Conservation (phyloP, 1,284 basidiomycete genomes). For the Lentinula novae-zelandiae region DNA sequence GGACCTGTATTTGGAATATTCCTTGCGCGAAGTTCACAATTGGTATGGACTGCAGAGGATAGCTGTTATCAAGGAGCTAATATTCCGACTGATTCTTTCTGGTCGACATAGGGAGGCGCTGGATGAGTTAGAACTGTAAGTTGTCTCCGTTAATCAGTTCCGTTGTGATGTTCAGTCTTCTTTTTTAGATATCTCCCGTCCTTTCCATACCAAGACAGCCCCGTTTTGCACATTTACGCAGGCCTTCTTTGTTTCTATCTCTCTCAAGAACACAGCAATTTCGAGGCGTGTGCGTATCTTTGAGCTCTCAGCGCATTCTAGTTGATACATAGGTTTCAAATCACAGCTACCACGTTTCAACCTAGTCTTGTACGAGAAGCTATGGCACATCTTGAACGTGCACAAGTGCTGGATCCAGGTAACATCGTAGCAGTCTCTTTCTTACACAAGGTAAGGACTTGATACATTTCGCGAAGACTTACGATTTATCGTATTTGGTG, state of each 20-base stretch:
- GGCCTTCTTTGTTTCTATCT: conserved; percentile 68
- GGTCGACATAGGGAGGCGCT: conserved; percentile 65
- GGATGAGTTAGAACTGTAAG: conserved; percentile 82
- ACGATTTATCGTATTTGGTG: background rate
- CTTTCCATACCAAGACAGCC: conserved; percentile 81
- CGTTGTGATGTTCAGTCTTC: conserved; percentile 2
- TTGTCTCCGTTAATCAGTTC: conserved; percentile 12
- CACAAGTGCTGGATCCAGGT: conserved; percentile 54
- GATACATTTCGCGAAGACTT: background rate
- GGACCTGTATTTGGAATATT: conserved; percentile 18
- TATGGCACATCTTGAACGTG: conserved; percentile 60
- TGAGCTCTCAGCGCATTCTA: background rate
- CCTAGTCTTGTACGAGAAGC: conserved; percentile 49
- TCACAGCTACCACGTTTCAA: conserved; percentile 25
- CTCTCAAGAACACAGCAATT: conserved; percentile 34
- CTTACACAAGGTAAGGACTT: conserved; percentile 41
- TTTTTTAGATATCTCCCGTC: conserved; percentile 76
- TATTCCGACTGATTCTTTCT: conserved; percentile 60
- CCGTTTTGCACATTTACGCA: conserved; percentile 77
- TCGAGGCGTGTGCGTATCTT: conserved; percentile 5
- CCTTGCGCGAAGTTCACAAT: background rate
- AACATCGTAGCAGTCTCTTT: conserved; percentile 52
- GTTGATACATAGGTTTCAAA: background rate
- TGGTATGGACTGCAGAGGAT: conserved; percentile 52
- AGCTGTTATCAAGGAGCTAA: conserved; percentile 68